These are phyloP conservation scores for Neurospora pannonica DNA, from an alignment of 495 filamentous ascomycete genomes.

Conservation along the genomic window DNA sequence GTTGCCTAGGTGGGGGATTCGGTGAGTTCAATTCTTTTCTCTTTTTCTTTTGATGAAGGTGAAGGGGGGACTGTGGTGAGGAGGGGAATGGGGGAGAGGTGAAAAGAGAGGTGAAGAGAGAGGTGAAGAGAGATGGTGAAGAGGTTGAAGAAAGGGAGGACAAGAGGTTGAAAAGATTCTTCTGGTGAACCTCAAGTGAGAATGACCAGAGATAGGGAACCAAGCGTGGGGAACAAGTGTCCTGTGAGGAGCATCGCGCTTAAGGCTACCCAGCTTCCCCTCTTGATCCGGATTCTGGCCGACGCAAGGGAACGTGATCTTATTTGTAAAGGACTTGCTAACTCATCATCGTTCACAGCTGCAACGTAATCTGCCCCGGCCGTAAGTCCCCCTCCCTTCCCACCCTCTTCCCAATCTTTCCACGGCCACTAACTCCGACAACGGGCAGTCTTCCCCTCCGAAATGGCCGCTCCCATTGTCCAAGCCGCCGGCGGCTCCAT, in stretches of 20 bases:
- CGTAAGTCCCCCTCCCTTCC: no score
- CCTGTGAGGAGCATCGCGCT: background rate
- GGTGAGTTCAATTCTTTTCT: conserved; percentile 21
- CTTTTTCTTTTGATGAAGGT: conserved; percentile 26
- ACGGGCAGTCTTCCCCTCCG: conserved; percentile 55
- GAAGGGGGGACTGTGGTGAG: background rate
- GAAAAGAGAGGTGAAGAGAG: background rate
- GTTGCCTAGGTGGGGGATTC: conserved; percentile 49
- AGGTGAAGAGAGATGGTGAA: background rate
- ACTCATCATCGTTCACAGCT: conserved; percentile 11
- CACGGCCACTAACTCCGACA: background rate
- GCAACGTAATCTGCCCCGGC: conserved; percentile 60
- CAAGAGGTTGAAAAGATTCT: background rate
- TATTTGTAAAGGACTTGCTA: background rate
- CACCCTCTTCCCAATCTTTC: no score
- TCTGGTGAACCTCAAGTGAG: background rate
- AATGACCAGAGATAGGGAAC: background rate
- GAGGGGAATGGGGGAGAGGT: background rate
- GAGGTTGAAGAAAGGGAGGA: background rate
- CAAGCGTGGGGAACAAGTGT: background rate
- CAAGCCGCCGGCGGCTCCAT: conserved; percentile 31
- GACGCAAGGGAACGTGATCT: no score
- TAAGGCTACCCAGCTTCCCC: no score
- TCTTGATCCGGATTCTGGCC: no score
- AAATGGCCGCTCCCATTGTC: conserved; percentile 47